Conservation (phyloP, 2,329 filamentous ascomycete species). For the Thielaviopsis populi region DNA sequence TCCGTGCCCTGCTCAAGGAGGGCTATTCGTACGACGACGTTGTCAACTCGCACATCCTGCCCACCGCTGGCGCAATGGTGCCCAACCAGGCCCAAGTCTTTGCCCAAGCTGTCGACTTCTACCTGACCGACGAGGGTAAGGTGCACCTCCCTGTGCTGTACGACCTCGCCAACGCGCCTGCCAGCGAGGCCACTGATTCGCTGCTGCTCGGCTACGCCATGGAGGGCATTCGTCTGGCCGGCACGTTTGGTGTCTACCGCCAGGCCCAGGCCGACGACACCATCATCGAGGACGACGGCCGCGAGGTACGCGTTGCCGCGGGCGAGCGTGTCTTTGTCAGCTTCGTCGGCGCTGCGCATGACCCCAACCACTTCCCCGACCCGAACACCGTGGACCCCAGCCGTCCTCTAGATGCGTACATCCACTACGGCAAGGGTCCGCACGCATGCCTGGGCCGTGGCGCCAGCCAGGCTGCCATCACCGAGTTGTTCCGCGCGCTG, state of each 20-base stretch:
- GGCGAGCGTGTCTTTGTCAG: conserved; percentile 49
- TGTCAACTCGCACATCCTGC: conserved; percentile 55
- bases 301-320: conserved; percentile 33
- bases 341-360: conserved; percentile 42
- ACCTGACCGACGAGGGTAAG: conserved; percentile 42
- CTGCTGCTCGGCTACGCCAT: conserved; percentile 53
- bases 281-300: conserved; percentile 34
- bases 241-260: conserved; percentile 46
- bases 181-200: conserved; percentile 43
- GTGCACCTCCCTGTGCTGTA: conserved; percentile 46
- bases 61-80: conserved; percentile 50
- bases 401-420: conserved; percentile 48
- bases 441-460: conserved; percentile 48
- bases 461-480: conserved; percentile 45
- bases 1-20: conserved; percentile 48
- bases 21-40: conserved; percentile 51
- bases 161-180: conserved; percentile 39
- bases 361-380: conserved; percentile 44
- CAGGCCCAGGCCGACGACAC: conserved; percentile 33
- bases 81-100: conserved; percentile 61
- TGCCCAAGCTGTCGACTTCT: conserved; percentile 58
- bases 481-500: conserved; percentile 52
- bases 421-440: conserved; percentile 48
- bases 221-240: conserved; percentile 56
- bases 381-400: conserved; percentile 46